Conservation (phyloP, 352 stramenopile genomes). For the Pythium sukuiense region DNA sequence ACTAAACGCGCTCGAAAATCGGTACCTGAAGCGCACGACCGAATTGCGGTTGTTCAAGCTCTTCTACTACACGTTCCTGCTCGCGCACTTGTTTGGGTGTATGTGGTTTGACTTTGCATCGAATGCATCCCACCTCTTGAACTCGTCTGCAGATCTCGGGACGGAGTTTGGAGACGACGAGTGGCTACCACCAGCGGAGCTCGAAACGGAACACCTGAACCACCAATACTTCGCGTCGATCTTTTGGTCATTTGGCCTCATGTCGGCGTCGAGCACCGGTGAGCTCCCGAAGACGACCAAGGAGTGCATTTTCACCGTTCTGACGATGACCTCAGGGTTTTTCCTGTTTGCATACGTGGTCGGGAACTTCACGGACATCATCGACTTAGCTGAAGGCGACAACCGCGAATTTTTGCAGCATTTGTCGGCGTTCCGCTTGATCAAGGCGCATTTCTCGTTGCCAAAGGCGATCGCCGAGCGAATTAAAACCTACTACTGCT, state of each 20-base stretch:
- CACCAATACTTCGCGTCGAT: constrained; percentile 37
- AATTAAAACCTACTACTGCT: constrained; percentile 54
- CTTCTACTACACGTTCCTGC: constrained; percentile 53
- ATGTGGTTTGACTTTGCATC: constrained; percentile 59
- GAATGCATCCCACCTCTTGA: constrained; percentile 34
- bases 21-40: constrained; percentile 42
- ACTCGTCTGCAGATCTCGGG: not conserved
- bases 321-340: constrained; percentile 42
- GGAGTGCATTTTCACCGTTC: constrained; percentile 41
- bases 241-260: constrained; percentile 49
- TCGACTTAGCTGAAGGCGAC: constrained; percentile 45
- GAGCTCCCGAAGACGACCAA: constrained; percentile 35
- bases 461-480: constrained; percentile 34
- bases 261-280: constrained; percentile 40
- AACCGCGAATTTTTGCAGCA: constrained; percentile 54
- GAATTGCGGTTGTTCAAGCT: constrained; percentile 56
- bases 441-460: constrained; percentile 44
- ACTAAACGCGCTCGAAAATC: constrained; percentile 42
- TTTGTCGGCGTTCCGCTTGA: constrained; percentile 40
- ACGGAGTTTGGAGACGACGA: constrained; percentile 46
- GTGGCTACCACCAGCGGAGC: constrained; percentile 32
- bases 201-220: constrained; percentile 29
- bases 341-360: constrained; percentile 53
- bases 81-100: constrained; percentile 52
- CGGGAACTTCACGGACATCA: constrained; percentile 49